These are phyloP conservation scores for Pyrus hybrid DNA, from an alignment of 331 rosid genomes.

Conservation along the genomic window DNA sequence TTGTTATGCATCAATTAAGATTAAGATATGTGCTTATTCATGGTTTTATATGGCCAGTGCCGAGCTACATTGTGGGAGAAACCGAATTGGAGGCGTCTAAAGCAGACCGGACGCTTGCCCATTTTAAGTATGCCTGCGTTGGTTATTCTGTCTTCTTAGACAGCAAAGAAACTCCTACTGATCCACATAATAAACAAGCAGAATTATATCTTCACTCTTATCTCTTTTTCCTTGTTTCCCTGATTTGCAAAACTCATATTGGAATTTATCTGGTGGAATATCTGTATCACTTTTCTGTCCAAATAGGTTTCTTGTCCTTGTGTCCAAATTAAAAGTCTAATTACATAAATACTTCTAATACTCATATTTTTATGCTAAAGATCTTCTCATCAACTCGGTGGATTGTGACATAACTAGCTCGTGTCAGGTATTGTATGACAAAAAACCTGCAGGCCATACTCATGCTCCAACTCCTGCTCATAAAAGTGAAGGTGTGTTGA, in stretches of 20 bases:
- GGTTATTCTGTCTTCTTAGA: conserved; percentile 82
- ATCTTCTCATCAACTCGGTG: background rate
- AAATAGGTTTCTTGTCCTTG: background rate
- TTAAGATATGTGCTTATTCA: conserved; percentile 16
- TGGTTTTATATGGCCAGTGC: conserved; percentile 41
- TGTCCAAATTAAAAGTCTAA: background rate
- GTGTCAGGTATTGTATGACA: conserved; percentile 53
- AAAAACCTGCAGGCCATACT: conserved; percentile 38
- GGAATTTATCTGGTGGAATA: background rate
- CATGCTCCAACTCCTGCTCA: conserved; percentile 32
- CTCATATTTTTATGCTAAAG: background rate
- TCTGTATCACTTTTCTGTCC: background rate
- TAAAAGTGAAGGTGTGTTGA: conserved; percentile 44
- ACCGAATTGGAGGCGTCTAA: conserved; percentile 69
- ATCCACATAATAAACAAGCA: conserved; percentile 45
- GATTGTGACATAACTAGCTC: background rate
- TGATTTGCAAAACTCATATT: background rate
- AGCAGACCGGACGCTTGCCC: conserved; percentile 58
- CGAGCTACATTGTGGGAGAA: conserved; percentile 65
- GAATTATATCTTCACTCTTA: conserved; percentile 14
- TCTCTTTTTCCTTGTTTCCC: background rate
- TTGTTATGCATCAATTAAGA: background rate
- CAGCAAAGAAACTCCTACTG: conserved; percentile 50
- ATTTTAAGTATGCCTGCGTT: conserved; percentile 80
- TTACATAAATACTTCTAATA: background rate